Evolutionary conservation across 352 stramenopile species (phyloP).

Genomic region (Globisporangium viniferum): DNA sequence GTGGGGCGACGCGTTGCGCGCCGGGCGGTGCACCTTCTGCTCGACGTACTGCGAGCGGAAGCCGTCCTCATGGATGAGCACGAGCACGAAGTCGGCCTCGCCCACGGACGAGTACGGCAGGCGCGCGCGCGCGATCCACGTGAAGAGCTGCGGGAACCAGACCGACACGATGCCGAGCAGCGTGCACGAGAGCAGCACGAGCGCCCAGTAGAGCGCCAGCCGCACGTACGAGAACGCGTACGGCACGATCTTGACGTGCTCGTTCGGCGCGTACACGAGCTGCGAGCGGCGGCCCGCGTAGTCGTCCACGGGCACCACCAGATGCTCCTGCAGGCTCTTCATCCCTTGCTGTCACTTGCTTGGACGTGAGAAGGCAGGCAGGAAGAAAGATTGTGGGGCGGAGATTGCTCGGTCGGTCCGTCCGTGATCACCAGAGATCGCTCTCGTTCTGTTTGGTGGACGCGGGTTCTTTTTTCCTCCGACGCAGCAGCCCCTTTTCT

Average conservation of each 20-base stretch:
- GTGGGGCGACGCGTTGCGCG: background rate
- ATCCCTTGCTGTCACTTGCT: slow-evolving; percentile 13
- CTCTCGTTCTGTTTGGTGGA: background rate
- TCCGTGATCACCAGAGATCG: background rate
- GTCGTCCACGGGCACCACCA: slow-evolving; percentile 46
- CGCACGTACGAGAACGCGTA: slow-evolving; percentile 36
- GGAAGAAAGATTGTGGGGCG: background rate
- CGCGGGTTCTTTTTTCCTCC: background rate
- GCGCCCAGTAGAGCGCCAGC: slow-evolving; percentile 29
- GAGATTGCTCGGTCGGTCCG: background rate
- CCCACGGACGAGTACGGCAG: slow-evolving; percentile 24
- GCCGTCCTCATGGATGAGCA: slow-evolving; percentile 35
- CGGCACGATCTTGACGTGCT: slow-evolving; percentile 34
- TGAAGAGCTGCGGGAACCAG: slow-evolving; percentile 72
- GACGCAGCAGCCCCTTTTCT: background rate
- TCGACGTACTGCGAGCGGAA: slow-evolving; percentile 41
- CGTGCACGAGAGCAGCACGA: slow-evolving; percentile 26
- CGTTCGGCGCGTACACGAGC: slow-evolving; percentile 42
- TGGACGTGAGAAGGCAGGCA: background rate
- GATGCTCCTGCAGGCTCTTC: slow-evolving; percentile 41
- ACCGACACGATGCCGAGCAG: slow-evolving; percentile 36
- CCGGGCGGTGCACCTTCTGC: slow-evolving; percentile 23
- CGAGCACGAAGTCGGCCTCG: slow-evolving; percentile 48
- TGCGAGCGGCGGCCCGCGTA: slow-evolving; percentile 25
- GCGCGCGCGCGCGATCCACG: slow-evolving; percentile 30